phyloP scores from a whole-genome alignment of 1,284 basidiomycete species.

The Naganishia sp. region DNA sequence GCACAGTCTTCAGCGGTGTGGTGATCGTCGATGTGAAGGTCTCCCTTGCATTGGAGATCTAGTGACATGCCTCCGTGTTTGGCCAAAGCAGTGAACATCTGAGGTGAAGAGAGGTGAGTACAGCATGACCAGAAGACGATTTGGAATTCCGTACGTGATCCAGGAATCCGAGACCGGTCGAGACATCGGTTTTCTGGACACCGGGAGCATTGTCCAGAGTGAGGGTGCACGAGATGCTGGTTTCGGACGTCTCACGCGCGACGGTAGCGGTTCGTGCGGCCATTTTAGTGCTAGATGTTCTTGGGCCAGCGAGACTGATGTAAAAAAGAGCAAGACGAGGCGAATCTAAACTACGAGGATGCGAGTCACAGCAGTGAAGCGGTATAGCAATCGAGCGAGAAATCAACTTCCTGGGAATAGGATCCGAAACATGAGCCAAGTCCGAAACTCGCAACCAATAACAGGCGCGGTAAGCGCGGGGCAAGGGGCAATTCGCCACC shows the following conservation, averaged over 20 bases:
- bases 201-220: constrained; percentile 79
- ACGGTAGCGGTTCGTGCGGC: constrained; percentile 65
- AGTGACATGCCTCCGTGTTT: constrained; percentile 93
- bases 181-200: constrained; percentile 69
- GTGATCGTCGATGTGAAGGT: constrained; percentile 98
- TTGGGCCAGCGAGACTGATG: neutral
- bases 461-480: neutral
- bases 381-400: constrained; percentile 4
- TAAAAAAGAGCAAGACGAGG: neutral
- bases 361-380: neutral
- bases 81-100: constrained; percentile 95
- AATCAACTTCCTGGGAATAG: constrained; percentile 7
- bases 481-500: neutral
- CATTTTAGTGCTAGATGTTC: constrained; percentile 28
- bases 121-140: neutral
- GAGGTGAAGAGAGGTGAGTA: neutral
- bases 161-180: constrained; percentile 95
- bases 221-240: constrained; percentile 78
- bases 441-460: neutral
- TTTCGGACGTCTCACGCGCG: constrained; percentile 88
- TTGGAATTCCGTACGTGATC: constrained; percentile 73
- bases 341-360: too few relatives aligned
- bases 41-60: constrained; percentile 85
- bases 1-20: constrained; percentile 98
- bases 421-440: constrained; percentile 15